Conservation (phyloP, 2,329 filamentous ascomycete species). For the Pseudogymnoascus pannorum region DNA sequence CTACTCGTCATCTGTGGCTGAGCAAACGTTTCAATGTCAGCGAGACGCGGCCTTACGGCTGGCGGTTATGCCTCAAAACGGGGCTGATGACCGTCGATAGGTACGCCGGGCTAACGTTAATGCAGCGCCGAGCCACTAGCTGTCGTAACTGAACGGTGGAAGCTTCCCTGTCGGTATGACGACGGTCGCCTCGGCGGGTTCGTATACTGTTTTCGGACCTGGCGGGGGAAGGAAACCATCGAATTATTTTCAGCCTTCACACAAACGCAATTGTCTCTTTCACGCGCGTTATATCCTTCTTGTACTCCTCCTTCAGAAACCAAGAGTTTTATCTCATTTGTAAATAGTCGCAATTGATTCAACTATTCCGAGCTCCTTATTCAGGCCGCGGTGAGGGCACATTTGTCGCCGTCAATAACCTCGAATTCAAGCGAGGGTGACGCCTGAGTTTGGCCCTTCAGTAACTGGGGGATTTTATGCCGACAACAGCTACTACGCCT, state of each 20-base stretch:
- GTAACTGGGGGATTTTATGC: not conserved
- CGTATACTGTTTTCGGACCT: slow-evolving; percentile 6
- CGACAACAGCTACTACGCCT: not conserved
- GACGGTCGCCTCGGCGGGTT: not conserved
- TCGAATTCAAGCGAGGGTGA: not conserved
- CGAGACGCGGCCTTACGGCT: slow-evolving; percentile 2
- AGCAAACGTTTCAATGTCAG: not conserved
- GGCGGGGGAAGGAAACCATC: not conserved
- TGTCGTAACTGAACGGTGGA: not conserved
- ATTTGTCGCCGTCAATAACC: not conserved
- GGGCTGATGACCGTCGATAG: not conserved
- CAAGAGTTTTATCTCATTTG: not conserved
- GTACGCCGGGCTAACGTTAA: not conserved
- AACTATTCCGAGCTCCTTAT: not conserved
- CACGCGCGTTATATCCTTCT: not conserved
- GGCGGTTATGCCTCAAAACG: slow-evolving; percentile 3
- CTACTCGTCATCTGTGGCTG: slow-evolving; percentile 7
- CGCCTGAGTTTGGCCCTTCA: not conserved
- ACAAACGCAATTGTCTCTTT: not conserved
- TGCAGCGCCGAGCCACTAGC: slow-evolving; percentile 1
- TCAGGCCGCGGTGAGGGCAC: not conserved
- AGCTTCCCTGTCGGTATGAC: slow-evolving; percentile 5
- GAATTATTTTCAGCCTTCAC: slow-evolving; percentile 8
- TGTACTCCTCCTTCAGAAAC: not conserved
- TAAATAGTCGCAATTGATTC: slow-evolving; percentile 1